Evolutionary conservation across 1,139 yeast species (phyloP).

Genomic region (Lodderomyces jiufengensis): DNA sequence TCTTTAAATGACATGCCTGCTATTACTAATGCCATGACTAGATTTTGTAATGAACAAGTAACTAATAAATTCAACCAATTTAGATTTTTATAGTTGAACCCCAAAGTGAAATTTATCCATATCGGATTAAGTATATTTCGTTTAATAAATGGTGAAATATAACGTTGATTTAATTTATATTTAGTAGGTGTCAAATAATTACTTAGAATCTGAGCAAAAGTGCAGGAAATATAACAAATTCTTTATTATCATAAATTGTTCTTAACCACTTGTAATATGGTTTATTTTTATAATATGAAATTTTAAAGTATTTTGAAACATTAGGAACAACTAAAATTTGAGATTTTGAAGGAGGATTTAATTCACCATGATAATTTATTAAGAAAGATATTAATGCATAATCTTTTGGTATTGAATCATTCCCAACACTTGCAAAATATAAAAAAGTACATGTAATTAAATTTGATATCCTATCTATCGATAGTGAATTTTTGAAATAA

Average conservation of each 20-base stretch:
- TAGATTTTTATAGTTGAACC: slow-evolving; percentile 23
- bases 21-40: slow-evolving; percentile 19
- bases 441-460: slow-evolving; percentile 25
- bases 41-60: slow-evolving; percentile 29
- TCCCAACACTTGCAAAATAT: slow-evolving; percentile 30
- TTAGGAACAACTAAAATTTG: slow-evolving; percentile 28
- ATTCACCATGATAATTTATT: slow-evolving; percentile 30
- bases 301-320: slow-evolving; percentile 25
- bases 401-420: slow-evolving; percentile 34
- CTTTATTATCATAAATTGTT: slow-evolving; percentile 29
- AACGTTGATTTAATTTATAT: slow-evolving; percentile 35
- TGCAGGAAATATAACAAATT: slow-evolving; percentile 32
- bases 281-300: slow-evolving; percentile 21
- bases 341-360: slow-evolving; percentile 35
- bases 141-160: slow-evolving; percentile 34
- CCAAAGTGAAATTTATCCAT: slow-evolving; percentile 40
- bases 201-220: slow-evolving; percentile 42
- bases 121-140: slow-evolving; percentile 36
- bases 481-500: neutral
- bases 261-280: slow-evolving; percentile 16
- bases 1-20: slow-evolving; percentile 23
- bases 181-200: slow-evolving; percentile 43
- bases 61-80: slow-evolving; percentile 28
- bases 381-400: slow-evolving; percentile 36
- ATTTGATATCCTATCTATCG: slow-evolving; percentile 23